Base-by-base conservation (phyloP, 805 yeast species). In the Ogataea paraovalis region DNA sequence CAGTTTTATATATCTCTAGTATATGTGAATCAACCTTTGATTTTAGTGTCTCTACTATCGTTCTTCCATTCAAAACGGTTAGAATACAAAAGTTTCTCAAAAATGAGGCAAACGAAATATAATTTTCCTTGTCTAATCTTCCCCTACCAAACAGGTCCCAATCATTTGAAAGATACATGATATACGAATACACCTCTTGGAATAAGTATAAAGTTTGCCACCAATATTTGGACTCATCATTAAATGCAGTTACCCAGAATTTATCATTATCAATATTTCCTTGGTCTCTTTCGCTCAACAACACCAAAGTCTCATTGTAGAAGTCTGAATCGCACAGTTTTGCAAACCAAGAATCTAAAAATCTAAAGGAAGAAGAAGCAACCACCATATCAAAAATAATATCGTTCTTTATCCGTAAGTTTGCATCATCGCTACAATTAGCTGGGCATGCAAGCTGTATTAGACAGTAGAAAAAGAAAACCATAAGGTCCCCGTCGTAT, bases 91-190 rank as follows among this genome's bases (percentile, higher is more conserved):
- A 62, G 23, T 66, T 65, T 50, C 77, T 78, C 43, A 84, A 64
- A 48, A 84, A 79, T 2, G 55, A 45, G 2, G 80, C 64, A 44
- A 83, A 70, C 0, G 65, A 56, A 2, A 52, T 48, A 16, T 76
- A 74, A 39, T 73, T 72, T 2, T 57, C 69, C 44, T 59, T 52
- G 5, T 65, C 55, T 14, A 82, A 62, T 30, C 78, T 69, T 19
- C 73, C 73, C 6, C 63, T 67, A 10, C 60, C 62, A 46, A 77
- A 74, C 41, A 83, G 65, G 53, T 83, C 91, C 10, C 69, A 65
- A 58, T 87, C 95, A 53, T 80, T 83, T 2, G 87, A 76, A 8
- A 86, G 79, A 22, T 79, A 74, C 38, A 86, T 64, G 78, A 86
- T 78, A 56, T 82, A 84, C 1, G 89, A 80, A 50, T 81, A 75